Conservation (phyloP, 2,329 filamentous ascomycete species). For the Triangularia setosa region DNA sequence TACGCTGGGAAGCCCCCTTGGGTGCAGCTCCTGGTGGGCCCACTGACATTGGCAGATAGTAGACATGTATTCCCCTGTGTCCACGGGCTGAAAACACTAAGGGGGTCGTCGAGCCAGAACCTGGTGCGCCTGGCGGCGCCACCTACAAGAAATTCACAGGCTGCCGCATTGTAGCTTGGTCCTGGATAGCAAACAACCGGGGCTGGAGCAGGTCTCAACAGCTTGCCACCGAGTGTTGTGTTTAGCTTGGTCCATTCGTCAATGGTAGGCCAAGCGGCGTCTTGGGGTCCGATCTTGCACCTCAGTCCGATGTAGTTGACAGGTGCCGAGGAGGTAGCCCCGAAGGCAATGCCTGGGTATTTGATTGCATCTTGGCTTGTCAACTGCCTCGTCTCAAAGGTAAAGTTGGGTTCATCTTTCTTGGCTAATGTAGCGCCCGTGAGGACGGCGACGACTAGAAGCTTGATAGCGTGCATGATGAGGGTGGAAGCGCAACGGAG, state of each 20-base stretch:
- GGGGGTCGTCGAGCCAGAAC: constrained; percentile 33
- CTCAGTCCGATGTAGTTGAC: background rate
- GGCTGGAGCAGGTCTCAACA: constrained; percentile 31
- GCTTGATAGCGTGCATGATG: background rate
- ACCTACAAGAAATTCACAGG: constrained; percentile 28
- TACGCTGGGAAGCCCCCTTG: constrained; percentile 13
- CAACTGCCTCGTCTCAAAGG: background rate
- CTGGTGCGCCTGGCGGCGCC: constrained; percentile 10
- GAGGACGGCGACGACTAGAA: background rate
- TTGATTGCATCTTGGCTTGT: background rate
- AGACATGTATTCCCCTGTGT: constrained; percentile 34
- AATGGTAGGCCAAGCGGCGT: constrained; percentile 11
- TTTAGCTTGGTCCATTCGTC: constrained; percentile 30
- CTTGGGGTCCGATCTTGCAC: constrained; percentile 12
- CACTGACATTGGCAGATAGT: background rate
- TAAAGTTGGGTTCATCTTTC: background rate
- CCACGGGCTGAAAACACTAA: constrained; percentile 31
- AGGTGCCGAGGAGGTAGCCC: background rate
- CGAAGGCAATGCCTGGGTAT: background rate
- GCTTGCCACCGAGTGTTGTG: constrained; percentile 26
- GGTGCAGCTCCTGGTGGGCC: constrained; percentile 3
- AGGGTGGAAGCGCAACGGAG: background rate
- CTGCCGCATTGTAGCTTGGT: constrained; percentile 24
- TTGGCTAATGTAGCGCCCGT: background rate
- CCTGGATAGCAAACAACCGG: constrained; percentile 31